Base-by-base conservation (phyloP, 2,329 filamentous ascomycete species). In the Bisporella sp. region DNA sequence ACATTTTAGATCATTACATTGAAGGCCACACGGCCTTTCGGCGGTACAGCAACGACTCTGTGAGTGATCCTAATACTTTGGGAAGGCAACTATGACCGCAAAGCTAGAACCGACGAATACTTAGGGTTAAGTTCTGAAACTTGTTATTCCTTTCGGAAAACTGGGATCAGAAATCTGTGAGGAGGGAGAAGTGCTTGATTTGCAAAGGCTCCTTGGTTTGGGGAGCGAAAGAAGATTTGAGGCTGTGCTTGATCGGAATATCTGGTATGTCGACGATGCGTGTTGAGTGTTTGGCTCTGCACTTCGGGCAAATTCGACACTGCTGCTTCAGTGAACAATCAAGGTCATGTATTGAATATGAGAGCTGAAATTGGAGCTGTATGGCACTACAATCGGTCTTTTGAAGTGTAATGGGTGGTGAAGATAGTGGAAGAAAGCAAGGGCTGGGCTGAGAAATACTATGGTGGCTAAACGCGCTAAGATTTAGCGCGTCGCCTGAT, bases 91-190 rank as follows among this genome's bases (percentile, higher is more conserved):
- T 79, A 72, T 74, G 69, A 76, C 75, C 81, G 81, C 82, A 87
- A 90, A 64, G 77, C 86, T 87, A 65, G 81, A 83, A 88, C 87
- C 86, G 82, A 74, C 69, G 66, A 73, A 70, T 73, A 74, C 78
- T 87, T 96, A 96, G 91, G 91, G 91, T 95, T 96, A 95, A 91
- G 87, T 91, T 91, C 87, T 89, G 83, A 85, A 71, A 73, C 71
- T 73, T 74, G 75, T 81, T 76, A 81, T 82, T 80, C 78, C 77
- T 80, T 75, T 66, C 75, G 78, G 79, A 85, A 84, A 83, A 85
- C 73, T 74, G 74, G 75, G 73, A 74, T 78, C 81, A 87, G 84
- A 84, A 78, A 79, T 89, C 88, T 89, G 77, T 85, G 67, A 74
- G 79, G 85, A 82, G 84, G 84, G 86, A 82, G 81, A 73, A 72